These are phyloP conservation scores for Tetraselmis chui DNA, from an alignment of 139 green algal genomes.

Conservation along the genomic window DNA sequence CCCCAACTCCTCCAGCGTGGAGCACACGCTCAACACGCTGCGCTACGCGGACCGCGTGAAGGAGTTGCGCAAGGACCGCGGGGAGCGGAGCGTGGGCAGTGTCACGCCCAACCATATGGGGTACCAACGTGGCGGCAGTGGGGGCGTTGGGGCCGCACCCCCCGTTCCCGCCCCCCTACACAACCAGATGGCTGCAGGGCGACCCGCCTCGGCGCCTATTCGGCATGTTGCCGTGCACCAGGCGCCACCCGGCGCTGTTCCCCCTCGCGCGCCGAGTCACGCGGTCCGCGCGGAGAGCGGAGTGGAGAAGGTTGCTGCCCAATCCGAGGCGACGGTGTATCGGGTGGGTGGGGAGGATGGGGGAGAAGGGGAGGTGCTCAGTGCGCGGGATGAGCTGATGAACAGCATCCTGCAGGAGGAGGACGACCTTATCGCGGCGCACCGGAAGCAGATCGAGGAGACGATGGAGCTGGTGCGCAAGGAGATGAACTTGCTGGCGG, in stretches of 20 bases:
- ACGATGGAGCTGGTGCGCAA: conserved; percentile 77
- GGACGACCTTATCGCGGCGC: conserved; percentile 78
- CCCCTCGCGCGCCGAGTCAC: not conserved
- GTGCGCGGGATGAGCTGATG: conserved; percentile 55
- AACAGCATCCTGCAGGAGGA: conserved; percentile 78
- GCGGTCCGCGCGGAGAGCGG: not conserved
- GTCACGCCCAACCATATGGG: conserved; percentile 45
- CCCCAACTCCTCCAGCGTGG: conserved; percentile 71
- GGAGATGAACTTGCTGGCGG: conserved; percentile 60
- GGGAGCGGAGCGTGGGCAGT: conserved; percentile 41
- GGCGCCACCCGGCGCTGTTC: too few species aligned
- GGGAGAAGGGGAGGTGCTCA: conserved; percentile 13
- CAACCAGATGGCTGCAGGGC: not conserved
- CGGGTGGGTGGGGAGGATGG: conserved; percentile 1
- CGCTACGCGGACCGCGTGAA: conserved; percentile 96
- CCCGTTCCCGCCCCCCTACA: not conserved
- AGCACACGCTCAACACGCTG: conserved; percentile 98
- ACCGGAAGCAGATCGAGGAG: conserved; percentile 81
- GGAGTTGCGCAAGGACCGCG: conserved; percentile 69
- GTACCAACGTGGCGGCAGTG: conserved; percentile 32
- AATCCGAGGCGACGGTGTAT: not conserved
- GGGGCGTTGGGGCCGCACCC: too few species aligned
- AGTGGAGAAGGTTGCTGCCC: not conserved
- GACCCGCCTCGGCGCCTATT: not conserved
- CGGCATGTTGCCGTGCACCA: too few species aligned